Evolutionary conservation across 2,329 filamentous ascomycete genomes (phyloP), one percentile per base, ranked within the genome.

Genomic region (Ophiostoma sp.): DNA sequence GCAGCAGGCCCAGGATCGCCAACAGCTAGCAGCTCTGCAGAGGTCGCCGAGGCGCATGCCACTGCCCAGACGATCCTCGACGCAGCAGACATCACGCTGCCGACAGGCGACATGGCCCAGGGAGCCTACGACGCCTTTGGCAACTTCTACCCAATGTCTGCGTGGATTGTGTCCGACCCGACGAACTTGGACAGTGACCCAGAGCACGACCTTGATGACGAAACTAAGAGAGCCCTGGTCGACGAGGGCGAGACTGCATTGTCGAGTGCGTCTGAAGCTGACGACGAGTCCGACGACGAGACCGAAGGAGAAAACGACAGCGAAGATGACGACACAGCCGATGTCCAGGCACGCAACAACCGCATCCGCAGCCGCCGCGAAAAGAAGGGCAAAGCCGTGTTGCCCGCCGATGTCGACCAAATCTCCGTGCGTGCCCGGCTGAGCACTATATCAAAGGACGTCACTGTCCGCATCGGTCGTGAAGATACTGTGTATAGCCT

Each of bases 11-110:
- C 40, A 7, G 5, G n/a, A 8, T 69, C 64, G 3, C 73, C 27
- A 27, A 27, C 27, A 27, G 27, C 27, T 27, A 27, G 27, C 27
- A 27, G 27, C 27, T 27, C 27, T 27, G 27, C 78, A 4, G 81
- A 80, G 49, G 76, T 76, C 3, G 74, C 75, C 3, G 75, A 79
- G 9, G 81, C 79, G 18, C 75, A 91, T 8, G 82, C 80, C 41
- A 92, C 88, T 2, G 93, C 93, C 6, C 93, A 97, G 79, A 86
- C 84, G 68, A 89, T 97, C 68, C 79, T 97, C 5, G 87, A 89
- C 74, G 93, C 93, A 1, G 89, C 87, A 8, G 92, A 89, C 38
- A 84, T 93, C 44, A 92, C 89, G 0, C 78, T 93, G 12, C 90
- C 90, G 0, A 90, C 88, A 0, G 90, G 91, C 0, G 84, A 92